Base-by-base conservation (phyloP, 805 yeast species). In the Wickerhamomyces xylosicus region DNA sequence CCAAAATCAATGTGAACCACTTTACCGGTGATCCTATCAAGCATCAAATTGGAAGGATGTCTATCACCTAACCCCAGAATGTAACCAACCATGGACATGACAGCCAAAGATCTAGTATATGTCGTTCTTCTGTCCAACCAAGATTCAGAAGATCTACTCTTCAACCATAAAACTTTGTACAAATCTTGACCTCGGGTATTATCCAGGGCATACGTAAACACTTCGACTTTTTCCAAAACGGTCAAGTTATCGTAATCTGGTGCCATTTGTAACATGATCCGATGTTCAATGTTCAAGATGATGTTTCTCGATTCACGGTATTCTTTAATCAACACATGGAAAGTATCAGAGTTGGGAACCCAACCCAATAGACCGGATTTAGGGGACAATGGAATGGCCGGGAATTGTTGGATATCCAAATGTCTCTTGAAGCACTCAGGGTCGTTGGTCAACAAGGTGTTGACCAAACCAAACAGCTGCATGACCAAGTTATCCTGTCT, bases 81-180 rank as follows among this genome's bases (percentile, higher is more conserved):
- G 58, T 92, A 92, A 2, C 99, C 99, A 33, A 83, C 95, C 96
- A 92, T 92, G 0, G 97, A 90, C 97, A 92, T 94, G 5, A 86
- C 96, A 0, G 98, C 98, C 47, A 92, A 67, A 0, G 97, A 92
- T 41, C 98, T 70, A 0, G 97, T 90, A 55, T 92, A 92, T 2
- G 95, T 89, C 0, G 97, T 90, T 57, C 99, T 78, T 50, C 99
- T 76, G 56, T 92, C 97, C 31, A 92, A 67, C 99, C 99, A 92
- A 0, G 96, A 87, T 59, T 92, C 99, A 0, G 97, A 86, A 0
- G 96, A 85, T 47, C 92, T 77, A 35, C 95, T 85, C 64, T 92
- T 92, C 48, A 92, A 71, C 99, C 99, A 92, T 50, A 94, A 64
- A 3, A 94, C 96, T 48, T 90, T 83, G 62, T 92, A 90, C 48